A percentile compares a stretch with the other conserved stretches of the same genome.
Evolutionary conservation across 305 asterid species (phyloP).

Genomic region (Fraxinus sp.): DNA sequence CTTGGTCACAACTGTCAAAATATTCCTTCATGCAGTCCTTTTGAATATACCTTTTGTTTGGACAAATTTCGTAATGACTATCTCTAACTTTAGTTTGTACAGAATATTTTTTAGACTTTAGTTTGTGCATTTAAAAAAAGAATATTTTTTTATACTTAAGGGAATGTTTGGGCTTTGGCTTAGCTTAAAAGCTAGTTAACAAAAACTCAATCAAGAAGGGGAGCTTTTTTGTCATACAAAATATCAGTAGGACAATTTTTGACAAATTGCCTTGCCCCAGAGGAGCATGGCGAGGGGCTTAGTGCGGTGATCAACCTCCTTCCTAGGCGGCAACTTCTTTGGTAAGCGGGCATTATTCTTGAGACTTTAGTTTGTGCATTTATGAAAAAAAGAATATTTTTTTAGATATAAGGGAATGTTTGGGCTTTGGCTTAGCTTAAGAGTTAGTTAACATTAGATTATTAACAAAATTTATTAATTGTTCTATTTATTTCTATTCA

Average conservation of each 20-base stretch:
- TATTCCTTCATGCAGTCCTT: constrained; percentile 31
- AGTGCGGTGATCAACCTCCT: neutral
- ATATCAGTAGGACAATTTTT: neutral
- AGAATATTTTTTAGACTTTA: neutral
- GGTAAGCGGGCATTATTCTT: neutral
- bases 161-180: neutral
- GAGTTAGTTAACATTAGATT: no score
- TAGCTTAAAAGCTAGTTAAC: neutral
- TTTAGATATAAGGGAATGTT: no score
- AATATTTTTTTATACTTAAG: neutral
- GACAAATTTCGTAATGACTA: neutral
- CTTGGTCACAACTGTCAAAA: constrained; percentile 38
- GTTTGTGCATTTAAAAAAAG: neutral
- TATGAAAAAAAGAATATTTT: no score
- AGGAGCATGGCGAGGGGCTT: neutral
- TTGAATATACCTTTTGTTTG: constrained; percentile 45
- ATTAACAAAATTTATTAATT: no score
- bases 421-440: no score
- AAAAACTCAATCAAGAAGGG: no score
- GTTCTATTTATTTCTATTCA: no score
- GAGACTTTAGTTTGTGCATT: no score
- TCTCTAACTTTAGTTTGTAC: neutral
- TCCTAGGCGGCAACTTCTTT: neutral
- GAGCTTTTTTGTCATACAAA: neutral
- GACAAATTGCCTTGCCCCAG: neutral